Percentiles rank a stretch among this genome's conserved stretches.
Conservation (phyloP, 2,329 filamentous ascomycete species). For the Bimuria novae-zelandiae region DNA sequence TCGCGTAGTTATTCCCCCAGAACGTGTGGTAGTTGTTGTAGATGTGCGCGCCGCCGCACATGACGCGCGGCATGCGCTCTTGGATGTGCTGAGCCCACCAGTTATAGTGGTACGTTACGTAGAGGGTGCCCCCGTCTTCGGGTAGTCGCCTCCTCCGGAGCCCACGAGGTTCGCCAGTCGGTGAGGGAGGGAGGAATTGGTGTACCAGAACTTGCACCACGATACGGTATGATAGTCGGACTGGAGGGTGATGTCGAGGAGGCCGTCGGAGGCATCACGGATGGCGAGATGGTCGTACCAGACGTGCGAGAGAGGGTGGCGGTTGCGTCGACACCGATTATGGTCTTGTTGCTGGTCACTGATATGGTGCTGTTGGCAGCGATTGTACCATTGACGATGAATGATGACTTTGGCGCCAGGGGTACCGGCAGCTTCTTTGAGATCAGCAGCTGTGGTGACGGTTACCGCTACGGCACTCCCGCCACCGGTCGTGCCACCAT, state of each 20-base stretch:
- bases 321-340: too few relatives aligned
- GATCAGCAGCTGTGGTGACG: background rate
- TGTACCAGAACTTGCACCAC: background rate
- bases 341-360: too few relatives aligned
- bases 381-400: background rate
- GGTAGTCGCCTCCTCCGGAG: background rate
- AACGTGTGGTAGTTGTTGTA: background rate
- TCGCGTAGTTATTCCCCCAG: background rate
- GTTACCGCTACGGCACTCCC: background rate
- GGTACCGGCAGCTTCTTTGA: background rate
- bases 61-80: background rate
- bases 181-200: background rate
- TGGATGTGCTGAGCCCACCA: background rate
- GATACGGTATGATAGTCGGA: background rate
- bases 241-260: background rate
- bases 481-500: background rate
- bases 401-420: background rate
- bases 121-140: background rate
- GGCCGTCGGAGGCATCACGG: background rate
- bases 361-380: background rate
- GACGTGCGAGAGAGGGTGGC: background rate
- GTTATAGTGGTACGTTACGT: background rate
- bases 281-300: background rate
- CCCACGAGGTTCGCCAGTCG: background rate
- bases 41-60: background rate